Evolutionary conservation across 192 early-diverging fungal species (phyloP).

Genomic region (Anaeromyces robustus): DNA sequence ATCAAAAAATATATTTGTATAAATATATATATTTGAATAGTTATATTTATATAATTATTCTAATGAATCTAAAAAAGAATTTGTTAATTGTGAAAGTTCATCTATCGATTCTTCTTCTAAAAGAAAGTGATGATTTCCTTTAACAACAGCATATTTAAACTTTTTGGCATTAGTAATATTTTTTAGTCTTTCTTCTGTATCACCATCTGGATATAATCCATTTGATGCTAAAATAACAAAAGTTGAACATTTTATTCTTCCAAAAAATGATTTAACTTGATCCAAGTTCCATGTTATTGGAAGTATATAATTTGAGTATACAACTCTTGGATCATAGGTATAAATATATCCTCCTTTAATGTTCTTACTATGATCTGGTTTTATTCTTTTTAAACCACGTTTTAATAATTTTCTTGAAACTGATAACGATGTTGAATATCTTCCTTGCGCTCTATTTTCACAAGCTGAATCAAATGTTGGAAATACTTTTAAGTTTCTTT

Average conservation of each 20-base stretch:
- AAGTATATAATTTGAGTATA: neutral
- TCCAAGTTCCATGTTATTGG: neutral
- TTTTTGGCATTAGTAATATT: neutral
- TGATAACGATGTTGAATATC: neutral
- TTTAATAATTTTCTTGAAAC: neutral
- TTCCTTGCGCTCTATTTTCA: neutral
- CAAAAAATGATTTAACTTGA: neutral
- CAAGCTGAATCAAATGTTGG: neutral
- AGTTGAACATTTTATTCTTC: neutral
- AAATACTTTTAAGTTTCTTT: neutral
- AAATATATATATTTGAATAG: too few species aligned
- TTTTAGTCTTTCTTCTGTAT: neutral
- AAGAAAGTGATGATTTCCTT: neutral
- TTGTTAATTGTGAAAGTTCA: neutral
- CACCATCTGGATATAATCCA: neutral
- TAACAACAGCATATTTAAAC: neutral
- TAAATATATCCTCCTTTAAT: neutral
- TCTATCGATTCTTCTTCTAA: neutral
- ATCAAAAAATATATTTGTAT: too few species aligned
- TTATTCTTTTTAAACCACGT: neutral
- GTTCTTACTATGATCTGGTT: neutral
- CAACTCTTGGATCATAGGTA: neutral
- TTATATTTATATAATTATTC: too few species aligned
- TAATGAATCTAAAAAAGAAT: neutral
- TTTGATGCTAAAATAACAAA: neutral